These are phyloP conservation scores for Rhizopogon sp. DNA, from an alignment of 768 basidiomycete genomes.

Conservation along the genomic window DNA sequence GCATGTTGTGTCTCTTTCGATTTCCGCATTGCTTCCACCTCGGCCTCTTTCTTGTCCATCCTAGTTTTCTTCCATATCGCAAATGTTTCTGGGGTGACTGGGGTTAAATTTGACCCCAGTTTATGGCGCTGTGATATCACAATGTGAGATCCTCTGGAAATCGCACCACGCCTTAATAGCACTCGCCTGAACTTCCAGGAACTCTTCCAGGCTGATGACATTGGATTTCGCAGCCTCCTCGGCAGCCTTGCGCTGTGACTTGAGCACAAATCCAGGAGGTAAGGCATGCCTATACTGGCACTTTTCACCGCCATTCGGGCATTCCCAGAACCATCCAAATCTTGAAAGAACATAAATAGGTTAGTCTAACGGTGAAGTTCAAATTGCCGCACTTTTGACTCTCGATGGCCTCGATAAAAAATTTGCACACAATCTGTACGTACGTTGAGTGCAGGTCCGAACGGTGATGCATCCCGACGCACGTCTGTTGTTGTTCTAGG, in stretches of 20 bases:
- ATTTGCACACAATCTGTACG: slow-evolving; percentile 91
- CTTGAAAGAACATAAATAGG: slow-evolving; percentile 21
- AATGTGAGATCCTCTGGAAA: slow-evolving; percentile 1
- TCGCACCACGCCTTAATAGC: neutral
- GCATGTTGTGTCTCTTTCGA: slow-evolving; percentile 76
- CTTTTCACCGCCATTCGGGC: slow-evolving; percentile 71
- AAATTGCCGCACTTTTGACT: slow-evolving; percentile 55
- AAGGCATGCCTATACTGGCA: slow-evolving; percentile 96
- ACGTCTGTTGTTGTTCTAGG: slow-evolving; percentile 91
- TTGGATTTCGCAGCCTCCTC: slow-evolving; percentile 90
- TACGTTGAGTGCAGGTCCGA: neutral
- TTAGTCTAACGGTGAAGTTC: neutral
- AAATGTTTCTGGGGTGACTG: slow-evolving; percentile 89
- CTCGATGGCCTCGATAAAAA: slow-evolving; percentile 96
- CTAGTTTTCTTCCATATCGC: slow-evolving; percentile 94
- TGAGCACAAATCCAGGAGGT: slow-evolving; percentile 93
- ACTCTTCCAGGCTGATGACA: slow-evolving; percentile 90
- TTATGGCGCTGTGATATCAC: slow-evolving; percentile 73
- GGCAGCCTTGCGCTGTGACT: slow-evolving; percentile 86
- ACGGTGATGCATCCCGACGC: slow-evolving; percentile 20
- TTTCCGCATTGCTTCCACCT: slow-evolving; percentile 73
- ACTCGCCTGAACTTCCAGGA: slow-evolving; percentile 91
- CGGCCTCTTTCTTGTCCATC: slow-evolving; percentile 92
- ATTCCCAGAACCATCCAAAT: slow-evolving; percentile 97
- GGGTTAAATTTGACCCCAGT: slow-evolving; percentile 84